Conservation (phyloP, 2,329 filamentous ascomycete genomes). For the Madurella mycetomatis region DNA sequence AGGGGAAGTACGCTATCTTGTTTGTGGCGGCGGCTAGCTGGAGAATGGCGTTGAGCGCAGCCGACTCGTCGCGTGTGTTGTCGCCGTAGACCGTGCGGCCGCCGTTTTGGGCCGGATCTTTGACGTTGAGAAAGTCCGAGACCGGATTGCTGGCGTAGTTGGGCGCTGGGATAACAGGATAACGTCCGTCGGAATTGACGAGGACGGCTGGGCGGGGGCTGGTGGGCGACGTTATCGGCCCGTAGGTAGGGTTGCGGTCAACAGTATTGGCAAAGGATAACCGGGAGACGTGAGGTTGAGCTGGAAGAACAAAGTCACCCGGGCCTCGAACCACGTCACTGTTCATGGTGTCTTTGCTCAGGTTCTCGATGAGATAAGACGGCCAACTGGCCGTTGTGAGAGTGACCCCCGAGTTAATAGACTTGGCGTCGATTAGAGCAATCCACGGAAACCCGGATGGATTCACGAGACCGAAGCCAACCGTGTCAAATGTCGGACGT, state of each 20-base stretch:
- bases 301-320: slow-evolving; percentile 30
- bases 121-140: slow-evolving; percentile 38
- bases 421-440: slow-evolving; percentile 38
- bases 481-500: slow-evolving; percentile 38
- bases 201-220: slow-evolving; percentile 33
- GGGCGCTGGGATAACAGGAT: slow-evolving; percentile 35
- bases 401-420: slow-evolving; percentile 39
- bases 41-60: slow-evolving; percentile 36
- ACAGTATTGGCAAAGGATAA: slow-evolving; percentile 42
- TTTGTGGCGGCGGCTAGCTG: slow-evolving; percentile 33
- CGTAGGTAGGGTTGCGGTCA: slow-evolving; percentile 37
- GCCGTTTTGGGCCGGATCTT: slow-evolving; percentile 37
- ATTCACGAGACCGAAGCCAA: slow-evolving; percentile 35
- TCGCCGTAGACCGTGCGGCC: slow-evolving; percentile 36
- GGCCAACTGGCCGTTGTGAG: slow-evolving; percentile 36
- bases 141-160: slow-evolving; percentile 35
- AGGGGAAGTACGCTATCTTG: slow-evolving; percentile 51
- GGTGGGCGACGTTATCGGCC: slow-evolving; percentile 27
- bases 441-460: slow-evolving; percentile 38
- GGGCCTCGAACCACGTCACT: slow-evolving; percentile 34
- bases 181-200: slow-evolving; percentile 34
- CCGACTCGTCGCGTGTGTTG: slow-evolving; percentile 36
- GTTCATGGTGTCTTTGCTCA: slow-evolving; percentile 36
- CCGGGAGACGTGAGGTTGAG: slow-evolving; percentile 34
- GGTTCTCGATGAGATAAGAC: slow-evolving; percentile 42